Percentiles rank a stretch among this genome's conserved stretches.
phyloP scores from a whole-genome alignment of 2,329 filamentous ascomycete genomes.

The Exophiala alcalophila region DNA sequence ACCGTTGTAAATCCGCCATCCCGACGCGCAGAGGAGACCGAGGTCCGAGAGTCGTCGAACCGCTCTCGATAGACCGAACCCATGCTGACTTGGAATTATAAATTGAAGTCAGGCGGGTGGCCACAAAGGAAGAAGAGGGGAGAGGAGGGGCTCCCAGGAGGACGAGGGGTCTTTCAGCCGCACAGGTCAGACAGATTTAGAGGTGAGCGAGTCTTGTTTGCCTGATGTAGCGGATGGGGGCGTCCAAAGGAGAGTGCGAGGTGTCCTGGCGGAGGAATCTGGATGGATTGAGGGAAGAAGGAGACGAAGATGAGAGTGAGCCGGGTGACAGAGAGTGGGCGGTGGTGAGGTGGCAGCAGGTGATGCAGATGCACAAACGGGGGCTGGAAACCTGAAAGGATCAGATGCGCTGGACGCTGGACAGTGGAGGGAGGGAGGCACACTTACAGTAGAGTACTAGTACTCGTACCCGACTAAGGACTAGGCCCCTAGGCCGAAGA shows the following conservation, averaged over 20 bases:
- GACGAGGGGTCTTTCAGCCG: conserved; percentile 3
- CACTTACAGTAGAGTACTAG: too few species aligned
- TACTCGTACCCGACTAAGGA: too few species aligned
- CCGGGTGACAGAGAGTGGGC: too few species aligned
- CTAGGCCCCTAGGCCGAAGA: too few species aligned
- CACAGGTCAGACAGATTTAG: too few species aligned
- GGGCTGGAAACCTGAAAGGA: conserved; percentile 14
- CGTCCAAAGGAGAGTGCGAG: too few species aligned
- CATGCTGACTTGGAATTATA: conserved; percentile 18
- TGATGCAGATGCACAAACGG: conserved; percentile 8
- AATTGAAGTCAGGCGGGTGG: conserved; percentile 3
- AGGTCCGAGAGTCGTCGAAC: conserved; percentile 40
- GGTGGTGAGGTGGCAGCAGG: conserved; percentile 17
- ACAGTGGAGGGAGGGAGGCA: not conserved
- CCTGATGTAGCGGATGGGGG: too few species aligned
- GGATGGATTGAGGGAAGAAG: too few species aligned
- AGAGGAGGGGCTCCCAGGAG: not conserved
- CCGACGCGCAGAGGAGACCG: conserved; percentile 35
- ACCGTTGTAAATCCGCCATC: conserved; percentile 53
- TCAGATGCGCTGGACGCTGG: conserved; percentile 12
- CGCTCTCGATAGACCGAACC: conserved; percentile 36
- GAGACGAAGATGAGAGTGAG: conserved; percentile 12
- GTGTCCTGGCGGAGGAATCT: too few species aligned
- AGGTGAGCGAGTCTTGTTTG: too few species aligned
- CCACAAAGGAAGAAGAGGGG: not conserved